Evolutionary conservation across 345 rosid genomes (phyloP), one percentile per base, ranked within the genome.

Genomic region (Populus deltoides): DNA sequence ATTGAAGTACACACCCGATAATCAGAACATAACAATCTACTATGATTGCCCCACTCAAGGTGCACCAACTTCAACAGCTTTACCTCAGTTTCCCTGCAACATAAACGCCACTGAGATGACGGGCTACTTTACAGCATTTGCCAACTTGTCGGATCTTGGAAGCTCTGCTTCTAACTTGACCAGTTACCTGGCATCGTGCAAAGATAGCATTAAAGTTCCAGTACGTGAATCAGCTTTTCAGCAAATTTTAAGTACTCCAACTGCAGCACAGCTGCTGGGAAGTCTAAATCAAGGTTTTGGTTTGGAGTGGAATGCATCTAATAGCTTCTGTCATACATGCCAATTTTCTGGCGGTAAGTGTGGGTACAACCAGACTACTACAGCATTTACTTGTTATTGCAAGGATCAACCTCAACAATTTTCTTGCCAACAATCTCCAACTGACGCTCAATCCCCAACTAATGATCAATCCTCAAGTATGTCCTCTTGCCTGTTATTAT

Each of bases 311-410:
- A 8, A 36, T 69, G 57, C 73, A 39, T 2, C 29, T 47, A 76
- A 86, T 68, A 0, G 7, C 15, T 33, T 25, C 1, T 90, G 91
- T 74, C 6, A 7, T 0, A 0, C 0, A 2, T 90, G 92, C 74
- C 1, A 12, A 1, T 0, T 0, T 0, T 53, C 83, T 1, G 16
- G 43, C 1, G 93, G 93, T 17, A 11, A 31, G 66, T 90, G 90
- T 36, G 90, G 90, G 16, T 78, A 38, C 55, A 27, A 74, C 65
- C 13, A 13, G 18, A 43, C 0, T 6, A 8, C 62, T 17, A 5
- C 7, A 9, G 9, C 1, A 20, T 87, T 88, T n/a, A 17, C 31
- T 47, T 88, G 90, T 68, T 84, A 81, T 70, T 53, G 70, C 35
- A 1, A 16, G 1, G 72, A 87, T 22, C 8, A 5, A 16, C 18